Evolutionary conservation across 495 filamentous ascomycete genomes (phyloP).

Genomic region (Cladorrhinum samala): DNA sequence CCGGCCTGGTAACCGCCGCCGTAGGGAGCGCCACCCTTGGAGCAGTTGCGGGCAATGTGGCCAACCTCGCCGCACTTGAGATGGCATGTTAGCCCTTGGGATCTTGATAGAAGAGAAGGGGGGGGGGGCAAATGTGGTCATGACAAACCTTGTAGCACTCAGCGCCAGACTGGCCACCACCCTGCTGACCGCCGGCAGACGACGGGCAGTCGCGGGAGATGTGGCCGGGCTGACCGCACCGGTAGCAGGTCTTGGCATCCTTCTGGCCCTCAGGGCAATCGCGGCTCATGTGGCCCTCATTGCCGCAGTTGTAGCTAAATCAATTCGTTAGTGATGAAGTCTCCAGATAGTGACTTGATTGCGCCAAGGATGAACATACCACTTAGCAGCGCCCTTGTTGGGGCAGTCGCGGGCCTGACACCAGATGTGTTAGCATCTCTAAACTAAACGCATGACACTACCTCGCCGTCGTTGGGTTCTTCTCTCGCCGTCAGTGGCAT

Average conservation of each 20-base stretch:
- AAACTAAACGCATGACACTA: constrained; percentile 9
- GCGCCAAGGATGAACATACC: constrained; percentile 46
- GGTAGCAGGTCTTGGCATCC: constrained; percentile 90
- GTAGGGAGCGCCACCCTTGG: constrained; percentile 47
- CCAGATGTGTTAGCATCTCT: constrained; percentile 19
- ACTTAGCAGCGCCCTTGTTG: constrained; percentile 86
- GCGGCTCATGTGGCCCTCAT: constrained; percentile 86
- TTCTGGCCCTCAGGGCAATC: constrained; percentile 86
- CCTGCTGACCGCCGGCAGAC: constrained; percentile 31
- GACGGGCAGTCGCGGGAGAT: constrained; percentile 85
- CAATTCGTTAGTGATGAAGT: constrained; percentile 27
- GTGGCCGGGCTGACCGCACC: constrained; percentile 81
- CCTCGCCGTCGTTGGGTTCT: constrained; percentile 13
- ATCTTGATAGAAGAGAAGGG: no score
- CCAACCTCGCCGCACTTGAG: constrained; percentile 92
- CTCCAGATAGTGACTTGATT: neutral
- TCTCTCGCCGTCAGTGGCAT: constrained; percentile 30
- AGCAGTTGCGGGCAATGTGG: constrained; percentile 96
- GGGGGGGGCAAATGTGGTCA: neutral
- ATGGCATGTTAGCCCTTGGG: no score
- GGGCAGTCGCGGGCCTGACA: constrained; percentile 85
- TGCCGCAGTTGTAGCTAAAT: constrained; percentile 41
- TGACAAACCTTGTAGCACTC: constrained; percentile 85
- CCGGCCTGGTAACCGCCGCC: constrained; percentile 42
- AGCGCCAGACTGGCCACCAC: constrained; percentile 32